Percentiles rank a stretch among this genome's conserved stretches.
phyloP scores from a whole-genome alignment of 2,329 filamentous ascomycete species.

The Fusarium sarcochroum region DNA sequence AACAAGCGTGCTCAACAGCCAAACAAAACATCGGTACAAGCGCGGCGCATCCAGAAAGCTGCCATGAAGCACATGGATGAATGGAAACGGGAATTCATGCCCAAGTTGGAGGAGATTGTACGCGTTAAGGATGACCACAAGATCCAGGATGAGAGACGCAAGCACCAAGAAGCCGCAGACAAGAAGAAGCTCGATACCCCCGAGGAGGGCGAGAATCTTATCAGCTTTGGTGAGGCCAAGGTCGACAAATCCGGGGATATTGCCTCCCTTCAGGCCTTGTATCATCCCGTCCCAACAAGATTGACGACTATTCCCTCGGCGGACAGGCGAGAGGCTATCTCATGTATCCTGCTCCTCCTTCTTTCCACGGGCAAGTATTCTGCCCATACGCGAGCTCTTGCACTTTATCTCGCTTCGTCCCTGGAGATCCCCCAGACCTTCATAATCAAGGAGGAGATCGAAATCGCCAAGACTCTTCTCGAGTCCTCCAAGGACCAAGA shows the following conservation, averaged over 20 bases:
- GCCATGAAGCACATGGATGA: constrained; percentile 79
- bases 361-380: constrained; percentile 81
- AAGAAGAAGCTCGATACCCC: constrained; percentile 54
- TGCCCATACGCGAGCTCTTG: constrained; percentile 78
- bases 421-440: constrained; percentile 73
- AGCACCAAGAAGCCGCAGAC: constrained; percentile 60
- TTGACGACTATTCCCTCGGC: constrained; percentile 69
- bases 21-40: constrained; percentile 44
- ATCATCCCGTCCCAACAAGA: constrained; percentile 67
- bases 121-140: constrained; percentile 64
- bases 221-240: constrained; percentile 56
- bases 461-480: constrained; percentile 81
- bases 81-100: constrained; percentile 82
- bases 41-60: constrained; percentile 59
- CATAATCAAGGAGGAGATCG: constrained; percentile 78
- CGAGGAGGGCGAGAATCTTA: constrained; percentile 56
- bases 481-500: constrained; percentile 69
- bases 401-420: constrained; percentile 77
- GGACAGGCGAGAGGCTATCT: constrained; percentile 74
- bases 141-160: constrained; percentile 62
- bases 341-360: constrained; percentile 78
- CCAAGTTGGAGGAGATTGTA: constrained; percentile 77
- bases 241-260: constrained; percentile 57
- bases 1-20: constrained; percentile 31
- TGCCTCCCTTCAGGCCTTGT: constrained; percentile 64